phyloP scores from a whole-genome alignment of 2,329 filamentous ascomycete species.

The Neopestalotiopsis sp. region DNA sequence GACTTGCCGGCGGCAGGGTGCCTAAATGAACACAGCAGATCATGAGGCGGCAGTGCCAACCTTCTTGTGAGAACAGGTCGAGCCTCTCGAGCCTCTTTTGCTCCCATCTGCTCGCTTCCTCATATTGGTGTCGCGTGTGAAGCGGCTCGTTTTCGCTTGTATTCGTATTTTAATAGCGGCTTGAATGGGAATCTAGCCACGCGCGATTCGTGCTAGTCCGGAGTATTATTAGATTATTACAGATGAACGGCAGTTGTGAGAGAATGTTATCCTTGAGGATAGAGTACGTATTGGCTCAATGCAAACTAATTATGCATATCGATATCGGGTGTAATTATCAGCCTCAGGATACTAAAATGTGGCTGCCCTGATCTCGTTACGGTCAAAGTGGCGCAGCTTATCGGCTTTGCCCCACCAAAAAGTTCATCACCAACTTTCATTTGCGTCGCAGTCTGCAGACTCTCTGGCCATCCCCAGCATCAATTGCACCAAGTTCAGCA shows the following conservation, averaged over 20 bases:
- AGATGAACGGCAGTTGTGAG: too few relatives aligned
- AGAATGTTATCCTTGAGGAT: too few relatives aligned
- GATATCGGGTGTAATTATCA: background rate
- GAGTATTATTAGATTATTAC: too few relatives aligned
- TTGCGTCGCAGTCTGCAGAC: background rate
- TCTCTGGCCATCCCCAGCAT: background rate
- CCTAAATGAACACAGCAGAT: background rate
- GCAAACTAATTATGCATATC: background rate
- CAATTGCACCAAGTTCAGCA: background rate
- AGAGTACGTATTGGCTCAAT: too few relatives aligned
- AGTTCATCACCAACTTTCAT: conserved; percentile 8
- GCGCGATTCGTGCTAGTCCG: too few relatives aligned
- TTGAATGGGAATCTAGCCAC: too few relatives aligned
- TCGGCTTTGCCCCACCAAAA: conserved; percentile 12
- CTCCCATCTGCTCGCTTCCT: background rate
- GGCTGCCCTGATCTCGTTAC: background rate
- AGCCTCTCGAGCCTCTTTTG: background rate
- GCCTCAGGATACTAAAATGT: background rate
- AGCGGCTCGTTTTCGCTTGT: background rate
- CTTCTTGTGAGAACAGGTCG: background rate
- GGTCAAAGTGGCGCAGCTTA: conserved; percentile 8
- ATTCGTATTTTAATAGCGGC: too few relatives aligned
- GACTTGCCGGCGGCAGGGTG: background rate
- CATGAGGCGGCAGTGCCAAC: background rate
- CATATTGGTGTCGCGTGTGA: background rate